phyloP scores from a whole-genome alignment of 768 basidiomycete genomes.

The Hygrophoropsis aurantiaca region DNA sequence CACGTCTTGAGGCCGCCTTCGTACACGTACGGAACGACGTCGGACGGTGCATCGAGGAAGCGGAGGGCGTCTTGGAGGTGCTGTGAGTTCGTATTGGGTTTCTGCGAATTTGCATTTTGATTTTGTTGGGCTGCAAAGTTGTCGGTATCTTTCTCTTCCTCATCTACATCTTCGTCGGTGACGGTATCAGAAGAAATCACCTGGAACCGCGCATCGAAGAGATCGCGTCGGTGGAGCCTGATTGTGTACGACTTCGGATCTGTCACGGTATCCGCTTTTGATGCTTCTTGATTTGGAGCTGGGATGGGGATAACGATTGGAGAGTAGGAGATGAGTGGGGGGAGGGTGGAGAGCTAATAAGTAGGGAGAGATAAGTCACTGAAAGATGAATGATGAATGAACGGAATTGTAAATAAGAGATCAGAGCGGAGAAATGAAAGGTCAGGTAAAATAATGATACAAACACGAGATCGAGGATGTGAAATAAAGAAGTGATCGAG shows the following conservation, averaged over 20 bases:
- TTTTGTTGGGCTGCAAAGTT: too few relatives aligned
- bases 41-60: conserved; percentile 81
- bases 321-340: conserved; percentile 73
- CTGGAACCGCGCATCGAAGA: conserved; percentile 97
- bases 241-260: conserved; percentile 7
- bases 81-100: conserved; percentile 9
- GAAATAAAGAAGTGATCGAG: too few relatives aligned
- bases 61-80: conserved; percentile 36
- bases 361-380: too few relatives aligned
- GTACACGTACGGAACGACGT: conserved; percentile 88
- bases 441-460: too few relatives aligned
- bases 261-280: too few relatives aligned
- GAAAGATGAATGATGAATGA: too few relatives aligned
- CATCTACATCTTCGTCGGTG: conserved; percentile 28
- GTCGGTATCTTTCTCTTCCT: conserved; percentile 11
- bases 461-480: too few relatives aligned
- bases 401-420: too few relatives aligned
- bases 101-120: conserved; percentile 5
- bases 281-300: too few relatives aligned
- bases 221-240: conserved; percentile 70
- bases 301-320: neutral
- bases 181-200: conserved; percentile 63
- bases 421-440: too few relatives aligned
- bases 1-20: conserved; percentile 98
- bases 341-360: conserved; percentile 74